Evolutionary conservation across 768 basidiomycete species (phyloP).

Genomic region (Collybia mongolica): DNA sequence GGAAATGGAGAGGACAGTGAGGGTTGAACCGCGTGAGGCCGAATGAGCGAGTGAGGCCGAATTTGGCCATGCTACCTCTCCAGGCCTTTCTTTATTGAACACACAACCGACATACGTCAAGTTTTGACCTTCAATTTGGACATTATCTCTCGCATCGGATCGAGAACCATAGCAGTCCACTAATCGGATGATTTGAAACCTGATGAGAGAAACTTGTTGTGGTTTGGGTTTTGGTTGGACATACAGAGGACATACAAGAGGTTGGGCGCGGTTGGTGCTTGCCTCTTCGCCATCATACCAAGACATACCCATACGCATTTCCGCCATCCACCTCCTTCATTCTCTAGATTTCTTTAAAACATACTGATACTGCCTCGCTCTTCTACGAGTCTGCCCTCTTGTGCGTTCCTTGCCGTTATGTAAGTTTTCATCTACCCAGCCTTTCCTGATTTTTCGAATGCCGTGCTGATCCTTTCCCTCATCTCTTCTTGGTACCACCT

Average conservation of each 20-base stretch:
- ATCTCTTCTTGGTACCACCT: slow-evolving; percentile 7
- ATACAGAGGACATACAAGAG: too few species aligned
- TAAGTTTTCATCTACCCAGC: slow-evolving; percentile 26
- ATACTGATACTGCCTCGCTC: slow-evolving; percentile 7
- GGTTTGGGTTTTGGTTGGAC: slow-evolving; percentile 15
- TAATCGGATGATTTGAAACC: slow-evolving; percentile 14
- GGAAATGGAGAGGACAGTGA: neutral
- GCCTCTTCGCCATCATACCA: slow-evolving; percentile 10
- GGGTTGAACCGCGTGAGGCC: neutral
- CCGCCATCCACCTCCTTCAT: slow-evolving; percentile 3
- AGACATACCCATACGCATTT: slow-evolving; percentile 3
- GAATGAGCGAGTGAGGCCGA: slow-evolving; percentile 4
- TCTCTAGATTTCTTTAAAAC: slow-evolving; percentile 6
- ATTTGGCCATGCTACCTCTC: slow-evolving; percentile 11
- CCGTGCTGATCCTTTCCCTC: slow-evolving; percentile 14
- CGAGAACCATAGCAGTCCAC: slow-evolving; percentile 10
- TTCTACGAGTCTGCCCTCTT: slow-evolving; percentile 8
- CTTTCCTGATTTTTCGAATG: slow-evolving; percentile 7
- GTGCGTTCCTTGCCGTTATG: slow-evolving; percentile 22
- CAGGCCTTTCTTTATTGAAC: slow-evolving; percentile 11
- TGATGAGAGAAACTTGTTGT: slow-evolving; percentile 21
- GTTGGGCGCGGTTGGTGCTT: slow-evolving; percentile 12
- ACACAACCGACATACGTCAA: slow-evolving; percentile 13
- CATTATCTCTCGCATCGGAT: slow-evolving; percentile 11
- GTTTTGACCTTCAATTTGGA: slow-evolving; percentile 9